Percentiles rank a stretch among this genome's conserved stretches.
Evolutionary conservation across 2,329 filamentous ascomycete genomes (phyloP).

Genomic region (Juglanconis sp.): DNA sequence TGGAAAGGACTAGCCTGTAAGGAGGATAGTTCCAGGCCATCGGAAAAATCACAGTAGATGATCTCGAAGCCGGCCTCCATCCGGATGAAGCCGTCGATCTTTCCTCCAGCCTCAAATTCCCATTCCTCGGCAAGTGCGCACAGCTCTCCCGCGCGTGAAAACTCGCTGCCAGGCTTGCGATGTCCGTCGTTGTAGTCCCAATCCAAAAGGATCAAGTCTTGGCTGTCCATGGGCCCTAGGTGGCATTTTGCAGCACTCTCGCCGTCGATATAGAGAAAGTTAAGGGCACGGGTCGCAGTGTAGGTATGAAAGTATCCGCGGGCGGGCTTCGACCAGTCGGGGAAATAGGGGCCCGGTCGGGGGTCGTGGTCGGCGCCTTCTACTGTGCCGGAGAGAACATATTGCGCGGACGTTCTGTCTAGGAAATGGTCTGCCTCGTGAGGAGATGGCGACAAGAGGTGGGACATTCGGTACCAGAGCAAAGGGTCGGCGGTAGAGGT

Average conservation of each 20-base stretch:
- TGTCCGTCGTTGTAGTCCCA: neutral
- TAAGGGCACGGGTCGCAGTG: slow-evolving; percentile 52
- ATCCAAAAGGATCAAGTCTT: slow-evolving; percentile 54
- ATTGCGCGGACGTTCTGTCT: no score
- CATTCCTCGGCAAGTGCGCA: slow-evolving; percentile 50
- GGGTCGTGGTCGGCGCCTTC: neutral
- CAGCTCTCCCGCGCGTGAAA: slow-evolving; percentile 48
- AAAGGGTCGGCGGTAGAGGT: neutral
- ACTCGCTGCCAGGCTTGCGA: slow-evolving; percentile 34
- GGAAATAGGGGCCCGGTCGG: neutral
- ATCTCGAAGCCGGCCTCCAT: slow-evolving; percentile 71
- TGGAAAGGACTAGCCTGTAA: slow-evolving; percentile 22
- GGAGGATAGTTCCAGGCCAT: slow-evolving; percentile 36
- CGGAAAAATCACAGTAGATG: slow-evolving; percentile 61
- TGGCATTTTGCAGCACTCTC: slow-evolving; percentile 63
- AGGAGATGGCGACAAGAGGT: neutral
- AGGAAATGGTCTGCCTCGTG: no score
- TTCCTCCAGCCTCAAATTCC: slow-evolving; percentile 36
- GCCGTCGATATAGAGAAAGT: slow-evolving; percentile 67
- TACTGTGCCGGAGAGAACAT: no score
- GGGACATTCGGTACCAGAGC: neutral
- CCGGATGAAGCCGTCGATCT: slow-evolving; percentile 60
- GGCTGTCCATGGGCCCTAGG: slow-evolving; percentile 65
- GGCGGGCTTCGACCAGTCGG: neutral
- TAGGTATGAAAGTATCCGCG: slow-evolving; percentile 67